These are phyloP conservation scores for Durio zibethinus DNA, from an alignment of 345 rosid species.

Conservation along the genomic window DNA sequence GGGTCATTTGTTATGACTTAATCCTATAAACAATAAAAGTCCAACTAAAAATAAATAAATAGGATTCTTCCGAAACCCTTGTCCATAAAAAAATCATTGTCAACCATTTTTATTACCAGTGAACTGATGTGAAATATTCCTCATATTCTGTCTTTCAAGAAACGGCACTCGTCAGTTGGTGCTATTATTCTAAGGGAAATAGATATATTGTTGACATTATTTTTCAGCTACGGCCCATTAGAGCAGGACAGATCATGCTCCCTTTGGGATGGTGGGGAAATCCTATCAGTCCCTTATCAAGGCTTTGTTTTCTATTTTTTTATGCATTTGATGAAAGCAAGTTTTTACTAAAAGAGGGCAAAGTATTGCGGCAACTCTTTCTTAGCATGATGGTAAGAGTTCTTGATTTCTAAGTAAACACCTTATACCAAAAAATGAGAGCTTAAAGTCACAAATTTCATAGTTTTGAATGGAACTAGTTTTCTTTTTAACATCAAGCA, in stretches of 20 bases:
- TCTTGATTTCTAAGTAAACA: neutral
- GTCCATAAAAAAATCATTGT: neutral
- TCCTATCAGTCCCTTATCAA: slow-evolving; percentile 22
- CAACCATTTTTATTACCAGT: slow-evolving; percentile 1
- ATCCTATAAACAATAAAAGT: neutral
- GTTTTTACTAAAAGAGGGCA: neutral
- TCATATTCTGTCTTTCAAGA: slow-evolving; percentile 3
- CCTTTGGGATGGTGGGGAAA: slow-evolving; percentile 29
- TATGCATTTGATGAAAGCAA: neutral
- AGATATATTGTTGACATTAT: slow-evolving; percentile 21
- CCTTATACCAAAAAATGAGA: neutral
- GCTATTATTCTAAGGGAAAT: neutral
- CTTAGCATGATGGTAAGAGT: slow-evolving; percentile 1
- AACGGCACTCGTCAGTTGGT: slow-evolving; percentile 1
- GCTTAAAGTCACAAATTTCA: no score
- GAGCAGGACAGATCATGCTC: slow-evolving; percentile 16
- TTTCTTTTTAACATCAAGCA: no score
- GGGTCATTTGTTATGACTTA: neutral
- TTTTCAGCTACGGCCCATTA: slow-evolving; percentile 30
- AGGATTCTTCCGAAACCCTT: neutral
- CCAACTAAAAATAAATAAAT: neutral
- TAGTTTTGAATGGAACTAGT: neutral
- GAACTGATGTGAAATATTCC: slow-evolving; percentile 9
- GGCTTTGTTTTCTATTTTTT: neutral
- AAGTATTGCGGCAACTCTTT: neutral